Evolutionary conservation across 2,329 filamentous ascomycete species (phyloP), one percentile per base, ranked within the genome.

Genomic region (Aspergillus sp.): DNA sequence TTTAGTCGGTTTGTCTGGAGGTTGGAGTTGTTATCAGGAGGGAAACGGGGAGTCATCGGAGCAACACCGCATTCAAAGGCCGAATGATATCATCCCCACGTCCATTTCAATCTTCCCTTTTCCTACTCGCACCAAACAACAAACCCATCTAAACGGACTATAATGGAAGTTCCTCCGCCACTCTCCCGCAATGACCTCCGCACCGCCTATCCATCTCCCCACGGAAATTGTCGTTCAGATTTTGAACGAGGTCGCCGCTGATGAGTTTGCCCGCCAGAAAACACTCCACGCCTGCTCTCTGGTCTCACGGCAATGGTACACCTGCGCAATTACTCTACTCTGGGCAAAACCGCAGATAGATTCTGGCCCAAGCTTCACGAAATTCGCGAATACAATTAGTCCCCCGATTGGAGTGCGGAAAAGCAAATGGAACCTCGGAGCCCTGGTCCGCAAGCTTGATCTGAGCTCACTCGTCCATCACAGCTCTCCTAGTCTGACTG

Each of bases 401-500:
- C 83, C 84, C 1, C 79, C 69, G 6, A 51, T 71, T 33, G 68
- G 68, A 6, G 75, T 80, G 27, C 79, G 79, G 33, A 79, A 77
- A 55, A 79, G 76, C 51, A 78, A 79, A 14, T 63, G 81, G 41
- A 68, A 73, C 40, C 64, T 80, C 19, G 79, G 80, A 0, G 71
- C 71, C n/a, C 69, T 85, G 45, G 80, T 88, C 14, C 78, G 77
- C 37, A 67, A 72, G 11, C 73, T 88, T 39, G 77, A 86, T 64
- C 76, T 88, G 70, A 76, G 77, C 11, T 63, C 69, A 41, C 78
- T 88, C 15, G 83, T 86, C 2, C 84, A 87, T 63, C 81, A 86
- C 63, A 82, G 82, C 59, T 81, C 77, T 56, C 85, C 83, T 62
- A 83, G 82, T 50, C 70, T 80, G 9, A 87, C 84, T 0, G 82